Evolutionary conservation across 169 alveolate genomes (phyloP).

Genomic region (Eimeria acervulina): DNA sequence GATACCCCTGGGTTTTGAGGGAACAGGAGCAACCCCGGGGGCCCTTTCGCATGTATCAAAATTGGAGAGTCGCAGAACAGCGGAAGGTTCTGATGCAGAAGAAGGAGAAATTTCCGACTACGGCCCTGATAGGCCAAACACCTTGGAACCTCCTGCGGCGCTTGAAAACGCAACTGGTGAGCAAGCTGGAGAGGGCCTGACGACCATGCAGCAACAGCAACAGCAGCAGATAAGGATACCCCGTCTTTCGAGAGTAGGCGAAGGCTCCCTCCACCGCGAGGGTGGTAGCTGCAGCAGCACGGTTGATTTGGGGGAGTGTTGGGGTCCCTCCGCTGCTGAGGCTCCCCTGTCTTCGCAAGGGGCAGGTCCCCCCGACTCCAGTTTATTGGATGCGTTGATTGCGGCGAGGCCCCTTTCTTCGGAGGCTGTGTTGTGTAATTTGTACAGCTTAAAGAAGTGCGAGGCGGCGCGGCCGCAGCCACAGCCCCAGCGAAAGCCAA

Average conservation of each 20-base stretch:
- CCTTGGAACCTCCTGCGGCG: neutral
- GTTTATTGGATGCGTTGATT: conserved; percentile 62
- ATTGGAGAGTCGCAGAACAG: neutral
- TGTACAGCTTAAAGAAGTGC: conserved; percentile 66
- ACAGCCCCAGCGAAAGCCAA: conserved; percentile 48
- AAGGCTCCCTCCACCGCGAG: conserved; percentile 12
- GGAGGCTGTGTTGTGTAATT: conserved; percentile 40
- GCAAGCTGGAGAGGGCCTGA: neutral
- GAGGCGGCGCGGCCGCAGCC: conserved; percentile 72
- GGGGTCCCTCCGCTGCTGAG: neutral
- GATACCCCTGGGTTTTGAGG: neutral
- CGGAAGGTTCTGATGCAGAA: conserved; percentile 30
- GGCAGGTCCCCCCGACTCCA: conserved; percentile 47
- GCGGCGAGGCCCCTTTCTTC: conserved; percentile 75
- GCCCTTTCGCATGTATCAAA: neutral
- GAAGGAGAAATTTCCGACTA: conserved; percentile 66
- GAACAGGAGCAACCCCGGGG: neutral
- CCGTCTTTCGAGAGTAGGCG: neutral
- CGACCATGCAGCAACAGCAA: conserved; percentile 17
- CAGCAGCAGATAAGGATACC: conserved; percentile 21
- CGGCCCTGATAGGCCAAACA: neutral
- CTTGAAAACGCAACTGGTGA: neutral
- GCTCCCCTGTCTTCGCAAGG: neutral
- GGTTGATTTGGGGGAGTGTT: neutral
- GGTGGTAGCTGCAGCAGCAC: conserved; percentile 8